Percentiles rank a stretch among this genome's conserved stretches.
These are phyloP conservation scores for Phyllosticta citriasiana DNA, from an alignment of 2,329 filamentous ascomycete species.

Conservation along the genomic window DNA sequence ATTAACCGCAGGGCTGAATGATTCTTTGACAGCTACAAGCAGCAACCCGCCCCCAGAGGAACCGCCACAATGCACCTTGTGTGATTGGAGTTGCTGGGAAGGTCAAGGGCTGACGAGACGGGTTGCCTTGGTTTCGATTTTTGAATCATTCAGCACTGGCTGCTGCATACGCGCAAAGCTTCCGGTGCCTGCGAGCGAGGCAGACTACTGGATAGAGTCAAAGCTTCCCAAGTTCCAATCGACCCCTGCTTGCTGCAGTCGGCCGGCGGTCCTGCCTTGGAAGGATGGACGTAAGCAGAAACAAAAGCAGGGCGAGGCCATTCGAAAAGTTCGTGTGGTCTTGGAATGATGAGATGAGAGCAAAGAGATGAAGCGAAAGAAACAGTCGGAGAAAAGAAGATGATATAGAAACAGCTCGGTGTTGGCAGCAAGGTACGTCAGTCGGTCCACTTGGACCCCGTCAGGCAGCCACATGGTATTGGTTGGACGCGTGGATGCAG, in stretches of 20 bases:
- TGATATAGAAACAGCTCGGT: no score
- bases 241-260: not conserved
- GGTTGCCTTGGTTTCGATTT: not conserved
- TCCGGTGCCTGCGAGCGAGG: not conserved
- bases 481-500: no score
- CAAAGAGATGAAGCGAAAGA: not conserved
- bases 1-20: not conserved
- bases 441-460: no score
- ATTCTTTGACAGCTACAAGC: not conserved
- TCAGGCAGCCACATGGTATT: no score
- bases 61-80: no score
- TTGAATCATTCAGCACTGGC: not conserved
- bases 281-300: not conserved
- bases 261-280: not conserved
- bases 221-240: not conserved
- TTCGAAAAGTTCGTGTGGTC: no score
- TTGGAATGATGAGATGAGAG: not conserved
- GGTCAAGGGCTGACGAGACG: not conserved
- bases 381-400: no score
- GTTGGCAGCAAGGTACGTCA: no score
- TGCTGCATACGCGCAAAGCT: not conserved
- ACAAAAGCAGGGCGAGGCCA: no score
- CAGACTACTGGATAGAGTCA: not conserved
- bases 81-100: not conserved
- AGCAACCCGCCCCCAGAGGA: not conserved